phyloP scores from a whole-genome alignment of 176 grass and related monocot species.

The Canna indica region DNA sequence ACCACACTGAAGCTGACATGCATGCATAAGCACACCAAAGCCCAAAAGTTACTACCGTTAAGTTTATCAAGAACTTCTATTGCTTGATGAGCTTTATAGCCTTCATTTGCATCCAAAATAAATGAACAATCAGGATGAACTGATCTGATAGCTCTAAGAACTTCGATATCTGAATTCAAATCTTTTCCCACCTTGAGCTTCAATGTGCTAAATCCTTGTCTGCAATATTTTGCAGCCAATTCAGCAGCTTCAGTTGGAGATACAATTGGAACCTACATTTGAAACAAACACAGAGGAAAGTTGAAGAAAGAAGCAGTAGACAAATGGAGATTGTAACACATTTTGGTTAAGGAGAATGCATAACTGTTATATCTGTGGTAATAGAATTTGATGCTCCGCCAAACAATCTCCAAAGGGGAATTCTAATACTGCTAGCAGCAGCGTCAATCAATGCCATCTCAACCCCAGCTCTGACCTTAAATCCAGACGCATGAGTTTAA shows the following conservation, averaged over 20 bases:
- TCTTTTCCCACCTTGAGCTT: conserved; percentile 92
- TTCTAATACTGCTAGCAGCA: conserved; percentile 74
- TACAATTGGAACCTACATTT: conserved; percentile 82
- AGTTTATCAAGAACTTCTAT: conserved; percentile 92
- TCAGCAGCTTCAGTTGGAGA: conserved; percentile 71
- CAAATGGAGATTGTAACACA: conserved; percentile 3
- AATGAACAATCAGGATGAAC: conserved; percentile 77
- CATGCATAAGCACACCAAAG: background rate
- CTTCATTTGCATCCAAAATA: conserved; percentile 92
- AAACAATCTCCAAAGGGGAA: conserved; percentile 90
- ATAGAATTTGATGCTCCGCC: conserved; percentile 64
- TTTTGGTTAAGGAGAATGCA: background rate
- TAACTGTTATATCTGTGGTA: conserved; percentile 89
- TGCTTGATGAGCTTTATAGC: conserved; percentile 70
- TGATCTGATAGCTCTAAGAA: conserved; percentile 66
- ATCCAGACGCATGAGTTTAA: background rate
- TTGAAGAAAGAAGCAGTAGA: background rate
- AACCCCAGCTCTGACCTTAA: conserved; percentile 87
- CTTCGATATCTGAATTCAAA: conserved; percentile 68
- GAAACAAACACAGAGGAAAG: background rate
- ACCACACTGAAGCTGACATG: background rate
- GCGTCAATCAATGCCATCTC: conserved; percentile 96
- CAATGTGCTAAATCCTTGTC: conserved; percentile 75
- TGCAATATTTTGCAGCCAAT: conserved; percentile 66
- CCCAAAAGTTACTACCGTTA: conserved; percentile 37